Evolutionary conservation across 2,329 filamentous ascomycete species (phyloP).

Genomic region (Hymenoscyphus linearis): DNA sequence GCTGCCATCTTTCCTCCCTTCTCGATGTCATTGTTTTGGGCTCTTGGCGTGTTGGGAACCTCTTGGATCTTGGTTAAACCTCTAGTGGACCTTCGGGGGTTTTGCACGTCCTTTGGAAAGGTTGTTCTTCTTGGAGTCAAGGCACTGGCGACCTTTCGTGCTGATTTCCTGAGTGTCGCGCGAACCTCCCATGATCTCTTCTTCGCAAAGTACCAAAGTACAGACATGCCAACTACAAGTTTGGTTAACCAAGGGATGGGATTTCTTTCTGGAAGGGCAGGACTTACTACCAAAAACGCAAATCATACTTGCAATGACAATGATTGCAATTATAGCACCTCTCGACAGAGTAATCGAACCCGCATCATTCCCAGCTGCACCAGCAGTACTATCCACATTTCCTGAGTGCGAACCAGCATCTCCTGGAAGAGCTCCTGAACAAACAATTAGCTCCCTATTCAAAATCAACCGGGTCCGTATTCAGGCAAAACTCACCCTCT

Average conservation of each 20-base stretch:
- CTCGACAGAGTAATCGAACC: conserved; percentile 59
- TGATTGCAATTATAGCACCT: conserved; percentile 68
- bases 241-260: conserved; percentile 2
- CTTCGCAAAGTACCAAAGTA: conserved; percentile 76
- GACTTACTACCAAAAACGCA: conserved; percentile 64
- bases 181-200: conserved; percentile 79
- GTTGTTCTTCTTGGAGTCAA: conserved; percentile 58
- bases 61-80: conserved; percentile 47
- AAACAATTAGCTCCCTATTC: neutral
- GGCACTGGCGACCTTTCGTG: conserved; percentile 54
- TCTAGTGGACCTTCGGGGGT: conserved; percentile 35
- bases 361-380: conserved; percentile 58
- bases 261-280: neutral
- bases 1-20: conserved; percentile 41
- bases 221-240: conserved; percentile 37
- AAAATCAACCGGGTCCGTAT: neutral
- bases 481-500: conserved; percentile 13
- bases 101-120: conserved; percentile 52
- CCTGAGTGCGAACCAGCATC: conserved; percentile 34
- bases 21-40: conserved; percentile 52
- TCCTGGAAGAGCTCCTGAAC: conserved; percentile 22
- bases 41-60: conserved; percentile 53
- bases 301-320: conserved; percentile 63
- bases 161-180: conserved; percentile 65
- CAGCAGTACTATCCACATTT: conserved; percentile 48